Base-by-base conservation (phyloP, 1,284 basidiomycete genomes). In the Tilletia setariae region DNA sequence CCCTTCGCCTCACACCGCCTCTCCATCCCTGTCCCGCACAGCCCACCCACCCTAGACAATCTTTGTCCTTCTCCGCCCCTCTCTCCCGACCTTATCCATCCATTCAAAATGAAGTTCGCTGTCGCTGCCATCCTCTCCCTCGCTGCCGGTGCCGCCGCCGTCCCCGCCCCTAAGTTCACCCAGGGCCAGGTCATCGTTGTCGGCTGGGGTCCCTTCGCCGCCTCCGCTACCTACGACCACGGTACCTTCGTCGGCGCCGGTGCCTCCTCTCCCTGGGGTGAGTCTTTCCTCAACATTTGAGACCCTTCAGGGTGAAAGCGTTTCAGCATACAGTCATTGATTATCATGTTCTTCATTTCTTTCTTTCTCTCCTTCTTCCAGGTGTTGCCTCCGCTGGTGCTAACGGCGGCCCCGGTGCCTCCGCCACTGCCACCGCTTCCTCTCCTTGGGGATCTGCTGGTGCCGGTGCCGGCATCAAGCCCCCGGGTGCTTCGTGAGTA, bases 381-480 rank as follows among this genome's bases (percentile, higher is more conserved):
- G 53, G 53, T 28, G 53, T 25, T 32, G 53, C 53, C 53, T 59
- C 53, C 53, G 53, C 53, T 32, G 53, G 53, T 59, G 53, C 53
- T 25, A 25, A 25, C 28, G 8, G 9, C 53, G n/a, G 53, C 53
- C 53, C 53, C 28, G 16, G 9, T 9, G 23, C 53, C 53, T 25
- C 53, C 53, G 53, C 53, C 28, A 59, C 53, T 2, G 53, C 53
- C 23, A 59, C 53, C 23, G 53, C 53, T 25, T 59, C 53, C n/a
- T 59, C 53, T n/a, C 53, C 53, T 25, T 59, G 23, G 21, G 53
- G 53, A n/a, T 59, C 53, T 8, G 53, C 53, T 25, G 53, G 53
- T 28, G 53, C 53, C 53, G 53, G 53, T 19, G 53, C 53, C 30
- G 53, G 53, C 28, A 16, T 59, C 53, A 32, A 32, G 21, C 53